Evolutionary conservation across 176 grass and related monocot species (phyloP).

Genomic region (Elaeis guineensis): DNA sequence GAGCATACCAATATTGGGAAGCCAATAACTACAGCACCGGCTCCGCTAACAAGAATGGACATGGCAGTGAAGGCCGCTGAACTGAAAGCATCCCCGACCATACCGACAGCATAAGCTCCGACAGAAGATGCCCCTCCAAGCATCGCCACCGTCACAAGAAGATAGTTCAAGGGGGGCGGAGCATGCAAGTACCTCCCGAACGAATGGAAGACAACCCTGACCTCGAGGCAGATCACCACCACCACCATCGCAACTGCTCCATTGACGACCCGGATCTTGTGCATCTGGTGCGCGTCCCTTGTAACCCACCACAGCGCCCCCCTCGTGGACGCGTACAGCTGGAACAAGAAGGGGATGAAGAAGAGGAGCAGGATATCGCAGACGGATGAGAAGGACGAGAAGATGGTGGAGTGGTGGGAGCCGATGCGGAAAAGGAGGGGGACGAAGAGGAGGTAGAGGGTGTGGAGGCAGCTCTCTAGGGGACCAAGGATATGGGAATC

Average conservation of each 20-base stretch:
- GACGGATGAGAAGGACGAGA: constrained; percentile 50
- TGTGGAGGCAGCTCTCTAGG: constrained; percentile 75
- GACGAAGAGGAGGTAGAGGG: constrained; percentile 65
- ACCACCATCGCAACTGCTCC: constrained; percentile 72
- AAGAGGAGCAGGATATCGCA: constrained; percentile 85
- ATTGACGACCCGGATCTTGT: constrained; percentile 59
- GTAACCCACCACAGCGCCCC: constrained; percentile 86
- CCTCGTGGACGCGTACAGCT: constrained; percentile 69
- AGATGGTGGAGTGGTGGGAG: constrained; percentile 72
- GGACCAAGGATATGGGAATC: constrained; percentile 58
- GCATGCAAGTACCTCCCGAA: constrained; percentile 90
- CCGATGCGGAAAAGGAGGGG: constrained; percentile 61
- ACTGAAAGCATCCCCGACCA: constrained; percentile 72
- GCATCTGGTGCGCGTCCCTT: constrained; percentile 53
- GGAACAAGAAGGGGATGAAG: constrained; percentile 92
- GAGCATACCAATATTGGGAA: constrained; percentile 72
- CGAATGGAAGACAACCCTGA: constrained; percentile 79
- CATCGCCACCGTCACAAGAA: constrained; percentile 87
- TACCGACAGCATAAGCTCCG: constrained; percentile 71
- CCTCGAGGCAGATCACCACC: constrained; percentile 80
- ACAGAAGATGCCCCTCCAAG: constrained; percentile 63
- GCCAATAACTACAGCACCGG: constrained; percentile 76
- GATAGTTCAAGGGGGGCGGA: constrained; percentile 77
- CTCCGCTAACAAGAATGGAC: constrained; percentile 65
- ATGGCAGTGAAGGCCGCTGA: constrained; percentile 56